Conservation (phyloP, 2,329 filamentous ascomycete genomes). For the Verticillium klebahnii region DNA sequence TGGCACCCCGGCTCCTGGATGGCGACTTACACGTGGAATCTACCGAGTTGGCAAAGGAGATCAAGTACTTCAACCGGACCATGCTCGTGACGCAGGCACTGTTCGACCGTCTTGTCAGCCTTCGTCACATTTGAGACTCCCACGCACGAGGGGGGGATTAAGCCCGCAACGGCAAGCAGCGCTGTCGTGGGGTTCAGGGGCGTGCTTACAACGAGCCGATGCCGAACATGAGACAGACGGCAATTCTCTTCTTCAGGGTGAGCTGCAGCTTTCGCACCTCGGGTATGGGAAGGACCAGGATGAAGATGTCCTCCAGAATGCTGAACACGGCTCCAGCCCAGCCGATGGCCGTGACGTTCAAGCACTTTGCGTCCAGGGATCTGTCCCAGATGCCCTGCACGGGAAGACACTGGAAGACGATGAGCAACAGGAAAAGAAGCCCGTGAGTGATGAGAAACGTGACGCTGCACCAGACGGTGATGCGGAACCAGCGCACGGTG, state of each 20-base stretch:
- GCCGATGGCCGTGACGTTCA: constrained; percentile 4
- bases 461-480: not conserved
- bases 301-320: constrained; percentile 11
- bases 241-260: constrained; percentile 3
- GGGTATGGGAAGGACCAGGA: constrained; percentile 11
- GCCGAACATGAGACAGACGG: constrained; percentile 11
- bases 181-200: rapidly evolving
- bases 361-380: constrained; percentile 3
- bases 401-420: constrained; percentile 15
- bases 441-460: constrained; percentile 11
- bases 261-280: constrained; percentile 11
- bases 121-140: not conserved
- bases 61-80: constrained; percentile 11
- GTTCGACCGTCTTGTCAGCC: not conserved
- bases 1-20: not conserved
- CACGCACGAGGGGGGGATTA: no score
- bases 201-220: constrained; percentile 12
- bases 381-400: constrained; percentile 12
- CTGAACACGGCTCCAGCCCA: constrained; percentile 9
- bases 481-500: constrained; percentile 4
- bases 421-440: constrained; percentile 14
- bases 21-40: constrained; percentile 6
- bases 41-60: constrained; percentile 5
- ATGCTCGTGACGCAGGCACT: constrained; percentile 14
- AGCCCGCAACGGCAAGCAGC: no score